Evolutionary conservation across 73 alveolate species (phyloP).

Genomic region (Symbiodinium natans): DNA sequence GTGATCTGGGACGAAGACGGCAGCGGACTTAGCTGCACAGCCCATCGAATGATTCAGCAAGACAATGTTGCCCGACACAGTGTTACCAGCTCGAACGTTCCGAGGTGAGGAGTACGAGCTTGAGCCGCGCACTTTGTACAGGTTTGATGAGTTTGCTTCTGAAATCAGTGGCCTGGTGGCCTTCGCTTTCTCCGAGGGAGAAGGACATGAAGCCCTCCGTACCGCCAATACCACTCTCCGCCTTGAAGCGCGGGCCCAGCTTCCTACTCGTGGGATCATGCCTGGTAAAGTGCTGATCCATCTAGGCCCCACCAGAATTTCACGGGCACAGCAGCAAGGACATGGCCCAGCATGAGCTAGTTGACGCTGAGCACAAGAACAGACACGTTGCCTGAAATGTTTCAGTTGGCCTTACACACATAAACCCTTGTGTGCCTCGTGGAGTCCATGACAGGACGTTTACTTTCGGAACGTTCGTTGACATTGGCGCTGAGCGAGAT

Average conservation of each 20-base stretch:
- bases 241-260: neutral
- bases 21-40: neutral
- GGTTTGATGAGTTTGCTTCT: too few relatives aligned
- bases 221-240: constrained; percentile 19
- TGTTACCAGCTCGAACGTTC: neutral
- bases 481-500: constrained; percentile 64
- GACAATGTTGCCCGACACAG: too few relatives aligned
- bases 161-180: too few relatives aligned
- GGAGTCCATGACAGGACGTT: constrained; percentile 44
- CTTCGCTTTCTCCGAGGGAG: neutral
- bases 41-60: too few relatives aligned
- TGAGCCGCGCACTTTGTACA: neutral
- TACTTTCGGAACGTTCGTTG: constrained; percentile 57
- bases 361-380: neutral
- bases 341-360: neutral
- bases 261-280: neutral
- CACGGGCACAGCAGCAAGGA: constrained; percentile 27
- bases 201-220: constrained; percentile 6
- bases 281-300: too few relatives aligned
- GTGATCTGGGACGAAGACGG: constrained; percentile 44
- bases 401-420: too few relatives aligned
- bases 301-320: constrained; percentile 30
- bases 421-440: too few relatives aligned
- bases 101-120: constrained; percentile 48
- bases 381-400: neutral